These are phyloP conservation scores for Penicillium sp. DNA, from an alignment of 2,329 filamentous ascomycete species.

Conservation along the genomic window DNA sequence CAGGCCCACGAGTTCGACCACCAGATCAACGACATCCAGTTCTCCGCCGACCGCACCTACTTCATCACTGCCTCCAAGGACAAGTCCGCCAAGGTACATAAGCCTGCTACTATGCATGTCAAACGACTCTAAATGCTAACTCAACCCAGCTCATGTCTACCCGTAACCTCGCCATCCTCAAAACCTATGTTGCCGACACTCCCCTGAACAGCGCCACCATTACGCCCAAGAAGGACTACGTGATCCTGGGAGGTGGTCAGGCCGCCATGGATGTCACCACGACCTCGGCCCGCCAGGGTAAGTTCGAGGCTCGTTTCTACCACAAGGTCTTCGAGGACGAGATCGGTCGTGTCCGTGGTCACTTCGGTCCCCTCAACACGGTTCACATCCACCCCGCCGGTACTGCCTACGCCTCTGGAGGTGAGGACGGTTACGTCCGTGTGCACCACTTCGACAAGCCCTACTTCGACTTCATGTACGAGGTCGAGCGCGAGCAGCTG, in stretches of 20 bases:
- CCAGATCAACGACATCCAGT: conserved; percentile 86
- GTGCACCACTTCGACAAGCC: conserved; percentile 97
- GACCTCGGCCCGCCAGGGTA: conserved; percentile 86
- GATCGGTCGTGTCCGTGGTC: conserved; percentile 89
- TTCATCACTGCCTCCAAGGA: conserved; percentile 98
- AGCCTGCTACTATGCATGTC: conserved; percentile 8
- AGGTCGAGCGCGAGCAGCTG: conserved; percentile 79
- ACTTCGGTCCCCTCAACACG: conserved; percentile 95
- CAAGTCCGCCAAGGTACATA: conserved; percentile 90
- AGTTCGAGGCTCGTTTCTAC: conserved; percentile 98
- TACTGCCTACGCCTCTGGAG: conserved; percentile 85
- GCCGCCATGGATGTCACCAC: conserved; percentile 98
- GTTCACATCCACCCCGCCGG: conserved; percentile 87
- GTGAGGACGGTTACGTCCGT: conserved; percentile 96
- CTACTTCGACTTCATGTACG: conserved; percentile 98
- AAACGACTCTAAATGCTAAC: too few relatives aligned
- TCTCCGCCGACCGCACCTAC: conserved; percentile 86
- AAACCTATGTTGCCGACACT: conserved; percentile 85
- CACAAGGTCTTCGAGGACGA: conserved; percentile 99
- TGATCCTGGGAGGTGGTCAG: conserved; percentile 95
- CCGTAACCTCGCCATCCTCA: conserved; percentile 79
- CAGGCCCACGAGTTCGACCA: conserved; percentile 76
- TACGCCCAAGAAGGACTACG: conserved; percentile 91
- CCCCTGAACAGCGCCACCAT: conserved; percentile 93
- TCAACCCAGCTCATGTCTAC: conserved; percentile 67